Evolutionary conservation across 2,329 filamentous ascomycete genomes (phyloP), one percentile per base, ranked within the genome.

Genomic region (Gliomastix tumulicola): DNA sequence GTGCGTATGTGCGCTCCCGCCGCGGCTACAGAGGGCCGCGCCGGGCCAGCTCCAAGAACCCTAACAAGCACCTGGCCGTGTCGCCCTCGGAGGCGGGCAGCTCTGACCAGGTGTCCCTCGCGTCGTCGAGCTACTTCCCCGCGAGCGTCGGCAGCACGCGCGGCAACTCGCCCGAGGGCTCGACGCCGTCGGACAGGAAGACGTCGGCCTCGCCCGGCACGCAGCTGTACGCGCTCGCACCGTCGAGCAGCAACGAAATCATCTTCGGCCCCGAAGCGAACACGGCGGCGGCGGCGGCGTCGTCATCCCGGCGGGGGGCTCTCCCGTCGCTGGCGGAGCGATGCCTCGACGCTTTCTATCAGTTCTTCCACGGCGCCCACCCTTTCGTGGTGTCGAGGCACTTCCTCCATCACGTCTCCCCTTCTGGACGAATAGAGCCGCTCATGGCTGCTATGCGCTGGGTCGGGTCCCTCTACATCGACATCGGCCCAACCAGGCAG

Each of bases 1-100:
- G 85, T 56, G 62, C 79, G 50, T 88, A 87, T 54, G 76, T 86
- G 34, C 78, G 82, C 31, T 88, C 83, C 27, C 78, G 84, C 30
- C 75, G 84, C 42, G 84, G 84, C 21, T 86, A 84, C 63, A 86
- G 84, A 57, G 81, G 82, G 12, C 53, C 59, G 44, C 47, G 60
- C 44, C 44, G 60, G 62, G 56, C 49, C 15, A 44, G 53, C n/a
- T 46, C 56, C 7, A 57, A 56, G 40, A 73, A 66, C 47, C 62
- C 64, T 9, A 67, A 68, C 51, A 76, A 74, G 53, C 64, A 66
- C 15, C 68, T 69, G 49, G 62, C 67, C 17, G 68, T 67, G 16
- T 66, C 70, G 20, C 51, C 57, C 12, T 47, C 51, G 12, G 30
- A 20, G 15, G n/a, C 8, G 7, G 4, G n/a, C 11, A 13, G 9